These are phyloP conservation scores for Plenodomus tracheiphilus DNA, from an alignment of 2,329 filamentous ascomycete species.

Conservation along the genomic window DNA sequence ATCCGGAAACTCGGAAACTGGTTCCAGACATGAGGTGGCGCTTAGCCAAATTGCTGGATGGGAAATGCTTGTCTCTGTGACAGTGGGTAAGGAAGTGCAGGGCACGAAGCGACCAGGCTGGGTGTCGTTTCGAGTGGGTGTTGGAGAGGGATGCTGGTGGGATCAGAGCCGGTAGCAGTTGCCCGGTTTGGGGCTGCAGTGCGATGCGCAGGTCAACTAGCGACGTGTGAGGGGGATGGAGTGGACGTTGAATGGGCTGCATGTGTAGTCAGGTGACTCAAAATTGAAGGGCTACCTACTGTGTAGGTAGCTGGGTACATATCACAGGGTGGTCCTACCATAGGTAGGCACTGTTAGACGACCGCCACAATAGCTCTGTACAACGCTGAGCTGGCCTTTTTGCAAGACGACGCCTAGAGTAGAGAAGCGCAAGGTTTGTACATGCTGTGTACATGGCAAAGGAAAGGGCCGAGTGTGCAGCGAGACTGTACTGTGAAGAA, in stretches of 20 bases:
- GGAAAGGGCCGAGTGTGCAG: constrained; percentile 3
- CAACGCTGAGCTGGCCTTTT: not conserved
- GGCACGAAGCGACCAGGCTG: not conserved
- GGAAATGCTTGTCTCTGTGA: not conserved
- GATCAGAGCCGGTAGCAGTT: not conserved
- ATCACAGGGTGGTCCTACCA: too few relatives aligned
- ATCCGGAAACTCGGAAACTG: constrained; percentile 1
- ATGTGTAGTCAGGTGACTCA: not conserved
- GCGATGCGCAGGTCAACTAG: not conserved
- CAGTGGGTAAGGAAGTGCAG: not conserved
- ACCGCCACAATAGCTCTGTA: constrained; percentile 4
- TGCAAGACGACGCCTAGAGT: constrained; percentile 12
- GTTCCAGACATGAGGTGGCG: not conserved
- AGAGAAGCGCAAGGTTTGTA: too few relatives aligned
- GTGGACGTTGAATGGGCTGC: too few relatives aligned
- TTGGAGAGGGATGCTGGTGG: not conserved
- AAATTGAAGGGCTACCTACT: too few relatives aligned
- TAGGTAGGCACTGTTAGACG: too few relatives aligned
- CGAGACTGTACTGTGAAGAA: constrained; percentile 4
- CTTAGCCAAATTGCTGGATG: not conserved
- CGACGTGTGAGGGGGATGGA: too few relatives aligned
- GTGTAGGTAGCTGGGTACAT: constrained; percentile 1
- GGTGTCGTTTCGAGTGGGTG: constrained; percentile 1
- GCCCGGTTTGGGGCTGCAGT: not conserved
- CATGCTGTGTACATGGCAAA: too few relatives aligned